Base-by-base conservation (phyloP, 2,329 filamentous ascomycete species). In the Xylaria digitata region DNA sequence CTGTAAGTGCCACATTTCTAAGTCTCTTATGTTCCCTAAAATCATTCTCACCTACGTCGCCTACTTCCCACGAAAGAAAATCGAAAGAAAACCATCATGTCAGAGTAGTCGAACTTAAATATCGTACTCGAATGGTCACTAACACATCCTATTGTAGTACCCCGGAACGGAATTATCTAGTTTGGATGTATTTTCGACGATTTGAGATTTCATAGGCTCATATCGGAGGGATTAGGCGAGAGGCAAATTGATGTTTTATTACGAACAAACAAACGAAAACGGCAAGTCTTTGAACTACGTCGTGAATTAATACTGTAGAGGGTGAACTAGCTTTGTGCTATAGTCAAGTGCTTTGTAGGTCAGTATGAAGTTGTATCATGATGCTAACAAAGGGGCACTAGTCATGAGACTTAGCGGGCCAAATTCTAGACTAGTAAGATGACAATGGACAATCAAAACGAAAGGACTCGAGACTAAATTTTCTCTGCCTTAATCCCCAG, bases 101-200 rank as follows among this genome's bases (percentile, higher is more conserved):
- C 7, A 50, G 32, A 32, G 23, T 6, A 50, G 13, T 32, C n/a
- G 6, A 13, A 9, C 7, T 30, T 8, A 26, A 7, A n/a, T 30
- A 32, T 50, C 8, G 7, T 15, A 30, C 26, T 30, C 17, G 2
- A 2, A 17, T 34, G 13, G n/a, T 43, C 45, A 60, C 45, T 65
- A 26, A 70, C 54, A 9, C 23, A 2, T 6, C 32, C 17, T 57
- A 15, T 50, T 42, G 26, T 58, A 76, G 64, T 83, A 81, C 69
- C 81, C 81, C 2, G 85, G 87, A 2, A 82, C 81, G 61, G 87
- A 84, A 4, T 80, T 87, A 70, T 84, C 82, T 13, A 90, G 89
- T 74, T 75, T 90, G 73, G 78, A 80, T 40, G 86, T 86, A 1
- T 88, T 90, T 69, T 78, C 75, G 11, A 78, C 78, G n/a, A 82